Base-by-base conservation (phyloP, 257 asterid species). In the Striga asiatica region DNA sequence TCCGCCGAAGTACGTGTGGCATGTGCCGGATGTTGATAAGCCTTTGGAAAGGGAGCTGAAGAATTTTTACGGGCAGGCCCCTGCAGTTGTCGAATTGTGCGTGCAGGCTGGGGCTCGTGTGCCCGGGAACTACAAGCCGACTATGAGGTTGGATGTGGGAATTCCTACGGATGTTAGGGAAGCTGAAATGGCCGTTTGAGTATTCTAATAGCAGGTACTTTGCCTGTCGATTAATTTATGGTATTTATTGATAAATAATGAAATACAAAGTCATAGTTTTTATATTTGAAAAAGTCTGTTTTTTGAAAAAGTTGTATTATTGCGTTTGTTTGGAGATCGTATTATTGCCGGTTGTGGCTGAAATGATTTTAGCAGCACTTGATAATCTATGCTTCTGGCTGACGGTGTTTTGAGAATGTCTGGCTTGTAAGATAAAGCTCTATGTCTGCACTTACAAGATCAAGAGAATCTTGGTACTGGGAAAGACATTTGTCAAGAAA, bases 81-180 rank as follows among this genome's bases (percentile, higher is more conserved):
- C 97, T 13, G 95, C 82, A 1, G 85, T 91, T 35, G 89, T 91
- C 5, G 97, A 91, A 62, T 60, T 91, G 25, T 87, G 98, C 58
- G 65, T 58, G 13, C 95, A 87, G 65, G 95, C 94, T 4, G 97
- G 98, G 21, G 95, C 89, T 23, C 70, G 60, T 23, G 93, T 82
- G 67, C 98, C 97, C 0, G 93, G 88, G 76, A 81, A 74, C 49
- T 82, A 91, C 73, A 82, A 74, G 62, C 66, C 97, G 4, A 87
- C 98, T 3, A 91, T 91, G 97, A 80, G 97, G 76, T 69, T 88
- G 75, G 97, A 91, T 65, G 80, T 91, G 27, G 96, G 96, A 45
- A 84, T 91, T 63, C 98, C 97, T 11, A 35, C 51, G 23, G 48
- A 65, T 70, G 84, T 74, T 61, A 75, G 64, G 67, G 98, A 91